Evolutionary conservation across 2,329 filamentous ascomycete genomes (phyloP).

Genomic region (Pseudocercospora crystallina): DNA sequence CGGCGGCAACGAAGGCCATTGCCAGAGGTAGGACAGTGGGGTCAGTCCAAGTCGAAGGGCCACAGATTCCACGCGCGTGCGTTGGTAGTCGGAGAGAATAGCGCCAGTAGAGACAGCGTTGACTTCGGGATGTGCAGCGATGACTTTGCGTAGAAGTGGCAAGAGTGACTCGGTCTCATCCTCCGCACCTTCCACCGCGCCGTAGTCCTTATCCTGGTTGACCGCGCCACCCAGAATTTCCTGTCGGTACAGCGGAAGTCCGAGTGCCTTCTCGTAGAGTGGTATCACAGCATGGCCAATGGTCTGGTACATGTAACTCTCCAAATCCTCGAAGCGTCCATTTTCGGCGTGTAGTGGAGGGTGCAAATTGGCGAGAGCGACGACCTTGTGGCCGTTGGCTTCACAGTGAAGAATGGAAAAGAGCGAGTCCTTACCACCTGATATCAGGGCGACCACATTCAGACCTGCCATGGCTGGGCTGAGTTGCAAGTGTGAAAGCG

Average conservation of each 20-base stretch:
- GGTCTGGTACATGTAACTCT: slow-evolving; percentile 99
- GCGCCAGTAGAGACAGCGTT: slow-evolving; percentile 89
- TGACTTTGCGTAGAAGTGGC: slow-evolving; percentile 68
- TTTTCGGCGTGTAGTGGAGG: slow-evolving; percentile 46
- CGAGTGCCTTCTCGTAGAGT: slow-evolving; percentile 76
- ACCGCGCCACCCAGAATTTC: slow-evolving; percentile 71
- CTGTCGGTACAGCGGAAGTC: slow-evolving; percentile 79
- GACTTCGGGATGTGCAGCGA: slow-evolving; percentile 69
- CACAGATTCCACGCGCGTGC: slow-evolving; percentile 91
- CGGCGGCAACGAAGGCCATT: slow-evolving; percentile 73
- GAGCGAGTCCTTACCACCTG: slow-evolving; percentile 95
- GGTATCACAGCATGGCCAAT: slow-evolving; percentile 86
- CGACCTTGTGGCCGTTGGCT: slow-evolving; percentile 77
- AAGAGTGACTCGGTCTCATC: slow-evolving; percentile 91
- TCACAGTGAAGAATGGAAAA: slow-evolving; percentile 90
- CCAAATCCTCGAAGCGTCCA: slow-evolving; percentile 62
- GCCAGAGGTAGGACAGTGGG: slow-evolving; percentile 88
- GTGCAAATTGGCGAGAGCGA: slow-evolving; percentile 87
- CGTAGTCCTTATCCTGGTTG: slow-evolving; percentile 71
- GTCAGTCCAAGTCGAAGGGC: slow-evolving; percentile 78
- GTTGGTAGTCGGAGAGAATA: slow-evolving; percentile 92
- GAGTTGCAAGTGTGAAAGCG: too few species aligned
- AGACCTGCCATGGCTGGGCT: slow-evolving; percentile 35
- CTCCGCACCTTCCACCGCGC: slow-evolving; percentile 32
- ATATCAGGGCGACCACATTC: slow-evolving; percentile 88